Evolutionary conservation across 1,139 yeast species (phyloP), one percentile per base, ranked within the genome.

Genomic region (Tardiomyces blankii): DNA sequence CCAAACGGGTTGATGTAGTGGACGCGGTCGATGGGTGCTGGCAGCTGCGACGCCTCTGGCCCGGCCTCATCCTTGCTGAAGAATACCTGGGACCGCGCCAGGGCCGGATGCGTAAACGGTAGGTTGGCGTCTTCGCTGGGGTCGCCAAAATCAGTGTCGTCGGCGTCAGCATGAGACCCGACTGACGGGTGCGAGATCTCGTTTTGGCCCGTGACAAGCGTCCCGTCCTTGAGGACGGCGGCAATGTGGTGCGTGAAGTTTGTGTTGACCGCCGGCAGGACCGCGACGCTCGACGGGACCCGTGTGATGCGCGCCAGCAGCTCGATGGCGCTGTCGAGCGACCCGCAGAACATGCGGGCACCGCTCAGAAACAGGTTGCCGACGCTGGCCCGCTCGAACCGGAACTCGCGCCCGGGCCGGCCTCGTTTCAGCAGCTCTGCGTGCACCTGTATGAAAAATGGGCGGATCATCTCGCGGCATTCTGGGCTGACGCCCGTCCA

Each of bases 141-240:
- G 16, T 27, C 18, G 32, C 32, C 32, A n/a, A n/a, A n/a, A 4
- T 13, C 6, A 3, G 19, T 18, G 39, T n/a, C 9, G 19, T 43
- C 21, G 19, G 41, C 12, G 18, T 30, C 27, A 11, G 18, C 25
- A 12, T 46, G 13, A n/a, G n/a, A n/a, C n/a, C n/a, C n/a, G n/a
- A n/a, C n/a, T n/a, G 53, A 2, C 2, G 96, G 96, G 63, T 89
- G 97, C 0, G 96, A 87, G 8, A 89, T 89, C 58, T 88, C 95
- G 2, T 93, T 82, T 62, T 89, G 97, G n/a, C 97, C 97, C 0
- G 93, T 83, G 35, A 89, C 82, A 2, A 83, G 69, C 7, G 75
- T 68, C 1, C 93, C 95, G 62, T 86, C 77, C 38, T 70, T 68
- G 39, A 89, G 67, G 38, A 75, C 56, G 0, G 96, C 96, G 48